A percentile compares a stretch with the other conserved stretches of the same genome.
phyloP scores from a whole-genome alignment of 2,329 filamentous ascomycete genomes.

The Fusarium globosum region DNA sequence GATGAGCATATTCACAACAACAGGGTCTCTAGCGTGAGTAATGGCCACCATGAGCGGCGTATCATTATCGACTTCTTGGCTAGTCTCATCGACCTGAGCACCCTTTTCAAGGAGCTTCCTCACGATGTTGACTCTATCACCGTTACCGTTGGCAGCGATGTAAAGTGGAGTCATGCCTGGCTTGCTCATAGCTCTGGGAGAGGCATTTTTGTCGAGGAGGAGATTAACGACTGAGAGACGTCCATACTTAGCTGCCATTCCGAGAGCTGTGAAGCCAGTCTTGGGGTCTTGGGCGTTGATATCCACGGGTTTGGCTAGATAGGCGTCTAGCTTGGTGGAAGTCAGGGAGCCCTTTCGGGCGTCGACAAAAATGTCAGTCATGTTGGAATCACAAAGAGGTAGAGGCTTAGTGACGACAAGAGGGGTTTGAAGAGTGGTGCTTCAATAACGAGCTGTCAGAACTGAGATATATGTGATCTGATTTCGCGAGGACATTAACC shows the following conservation, averaged over 20 bases:
- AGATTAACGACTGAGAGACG: background rate
- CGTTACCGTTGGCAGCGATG: background rate
- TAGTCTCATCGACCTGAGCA: background rate
- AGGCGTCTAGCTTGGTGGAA: background rate
- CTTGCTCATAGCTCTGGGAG: background rate
- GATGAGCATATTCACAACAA: background rate
- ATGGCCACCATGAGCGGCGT: background rate
- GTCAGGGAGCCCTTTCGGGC: background rate
- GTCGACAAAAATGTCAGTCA: background rate
- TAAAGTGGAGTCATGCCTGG: background rate
- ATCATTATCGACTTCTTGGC: background rate
- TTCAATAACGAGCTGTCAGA: background rate
- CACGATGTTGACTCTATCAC: background rate
- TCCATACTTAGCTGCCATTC: background rate
- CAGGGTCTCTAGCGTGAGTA: background rate
- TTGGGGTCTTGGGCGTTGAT: background rate
- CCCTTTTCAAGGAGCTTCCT: background rate
- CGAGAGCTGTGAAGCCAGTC: background rate
- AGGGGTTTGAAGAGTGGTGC: background rate
- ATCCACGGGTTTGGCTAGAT: background rate
- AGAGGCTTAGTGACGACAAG: accelerated
- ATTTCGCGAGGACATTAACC: background rate
- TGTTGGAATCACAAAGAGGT: background rate
- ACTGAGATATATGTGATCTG: background rate
- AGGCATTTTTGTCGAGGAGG: background rate